Evolutionary conservation across 2,329 filamentous ascomycete species (phyloP), one percentile per base, ranked within the genome.

Genomic region (Lachnellula willkommii): DNA sequence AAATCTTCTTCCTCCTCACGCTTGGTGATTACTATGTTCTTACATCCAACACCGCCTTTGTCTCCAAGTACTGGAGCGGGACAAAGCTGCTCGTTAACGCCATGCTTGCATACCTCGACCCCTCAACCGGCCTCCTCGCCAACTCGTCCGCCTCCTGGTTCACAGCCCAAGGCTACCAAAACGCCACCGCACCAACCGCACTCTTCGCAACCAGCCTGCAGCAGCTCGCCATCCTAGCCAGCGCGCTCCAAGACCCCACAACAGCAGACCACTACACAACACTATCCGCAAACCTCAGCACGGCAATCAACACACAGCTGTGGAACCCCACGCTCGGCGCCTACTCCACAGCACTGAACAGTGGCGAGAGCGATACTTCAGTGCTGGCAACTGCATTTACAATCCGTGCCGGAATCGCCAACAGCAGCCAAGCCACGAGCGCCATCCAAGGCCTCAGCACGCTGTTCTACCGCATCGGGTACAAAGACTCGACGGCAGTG

Each of bases 401-500:
- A 9, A 68, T 74, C 9, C 60, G 68, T 1, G 65, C 70, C 4
- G 71, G 69, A 7, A 63, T 67, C 8, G 70, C 72, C 6, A 71
- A 72, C 32, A 26, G 40, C 1, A 64, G 67, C 0, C 69, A 71
- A 63, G 65, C 67, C 3, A 55, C 53, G 4, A 63, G 61, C 0
- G 67, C 66, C 2, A 60, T 75, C 20, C 56, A 67, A 1, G 66
- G 69, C 5, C 61, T 75, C 1, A 49, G 63, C 5, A 22, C 61
- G 1, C 63, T 75, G 2, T 63, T 63, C 5, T 63, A 71, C n/a
- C 68, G 68, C 1, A 61, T 68, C 1, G 73, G 73, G 2, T 75
- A 73, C 59, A 73, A 71, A 52, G 68, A 68, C n/a, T 54, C 56
- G 8, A 65, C 63, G 7, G 57, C 52, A 20, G 61, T 65, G 7